Evolutionary conservation across 176 grass and related monocot species (phyloP), one percentile per base, ranked within the genome.

Genomic region (Saccharum spontaneum): DNA sequence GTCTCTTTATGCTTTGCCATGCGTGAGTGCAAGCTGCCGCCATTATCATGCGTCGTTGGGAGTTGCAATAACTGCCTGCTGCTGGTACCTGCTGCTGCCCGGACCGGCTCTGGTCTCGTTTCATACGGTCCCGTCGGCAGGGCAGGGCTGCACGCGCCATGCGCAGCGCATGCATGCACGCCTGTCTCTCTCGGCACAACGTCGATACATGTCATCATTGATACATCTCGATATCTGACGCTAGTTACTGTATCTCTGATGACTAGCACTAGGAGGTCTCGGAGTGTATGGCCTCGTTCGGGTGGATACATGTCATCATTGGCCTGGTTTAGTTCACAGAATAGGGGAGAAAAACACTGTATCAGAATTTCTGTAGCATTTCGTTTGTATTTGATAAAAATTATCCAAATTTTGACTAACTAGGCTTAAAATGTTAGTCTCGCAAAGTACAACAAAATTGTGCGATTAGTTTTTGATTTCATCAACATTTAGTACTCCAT

Each of bases 141-240:
- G 45, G 45, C 45, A 0, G 10, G 11, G 61, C 61, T 14, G 62
- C 23, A 26, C 10, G 39, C 11, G 69, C 69, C 41, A 23, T 24
- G 69, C 69, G 61, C 26, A 6, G 48, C 46, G 61, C 62, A 65
- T 65, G 62, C 71, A 73, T 31, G 71, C 71, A 9, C 70, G 23
- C 70, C 70, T 73, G 71, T 49, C 60, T n/a, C n/a, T 62, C 71
- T 16, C 43, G 43, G 71, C 71, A 73, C 71, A 73, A 73, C 71
- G 71, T 49, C 70, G 71, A 73, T 73, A 73, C 41, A 48, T 73
- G 71, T 43, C 71, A 73, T 73, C 71, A 73, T 73, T 48, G 41
- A 17, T 48, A 4, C 38, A 71, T 43, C 68, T 71, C 67, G 37
- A 13, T 41, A 40, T n/a, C 68, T 70, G 68, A 41, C 69, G 20